These are phyloP conservation scores for Candida morakotiae DNA, from an alignment of 805 yeast species.

Conservation along the genomic window DNA sequence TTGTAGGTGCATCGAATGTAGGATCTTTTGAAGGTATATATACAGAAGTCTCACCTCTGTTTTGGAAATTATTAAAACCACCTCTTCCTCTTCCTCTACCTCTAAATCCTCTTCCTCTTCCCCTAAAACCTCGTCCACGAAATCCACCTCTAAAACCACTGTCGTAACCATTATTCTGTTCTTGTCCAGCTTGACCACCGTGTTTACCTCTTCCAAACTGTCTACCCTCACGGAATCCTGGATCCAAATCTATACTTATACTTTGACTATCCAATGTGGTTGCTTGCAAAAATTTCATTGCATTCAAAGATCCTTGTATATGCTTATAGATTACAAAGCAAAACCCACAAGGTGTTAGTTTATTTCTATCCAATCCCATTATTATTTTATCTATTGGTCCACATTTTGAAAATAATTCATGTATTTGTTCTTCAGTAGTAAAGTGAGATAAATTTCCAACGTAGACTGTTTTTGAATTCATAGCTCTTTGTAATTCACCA, in stretches of 20 bases:
- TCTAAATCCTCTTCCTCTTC: slow-evolving; percentile 38
- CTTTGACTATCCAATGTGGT: slow-evolving; percentile 81
- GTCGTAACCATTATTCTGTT: slow-evolving; percentile 22
- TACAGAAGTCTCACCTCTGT: slow-evolving; percentile 11
- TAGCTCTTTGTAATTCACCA: slow-evolving; percentile 61
- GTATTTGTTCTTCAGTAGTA: slow-evolving; percentile 93
- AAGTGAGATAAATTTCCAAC: slow-evolving; percentile 88
- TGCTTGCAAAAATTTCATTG: slow-evolving; percentile 76
- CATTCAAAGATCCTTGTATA: slow-evolving; percentile 70
- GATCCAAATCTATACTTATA: slow-evolving; percentile 87
- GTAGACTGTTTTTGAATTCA: slow-evolving; percentile 72
- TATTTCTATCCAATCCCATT: slow-evolving; percentile 92
- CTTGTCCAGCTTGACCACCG: slow-evolving; percentile 91
- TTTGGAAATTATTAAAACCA: slow-evolving; percentile 22
- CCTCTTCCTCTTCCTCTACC: slow-evolving; percentile 33
- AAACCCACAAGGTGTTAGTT: slow-evolving; percentile 94
- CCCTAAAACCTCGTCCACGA: slow-evolving; percentile 37
- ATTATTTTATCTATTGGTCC: slow-evolving; percentile 77
- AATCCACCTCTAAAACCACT: slow-evolving; percentile 39
- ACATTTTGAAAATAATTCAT: slow-evolving; percentile 78
- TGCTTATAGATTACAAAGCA: slow-evolving; percentile 80
- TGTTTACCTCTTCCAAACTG: slow-evolving; percentile 91
- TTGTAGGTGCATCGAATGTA: slow-evolving; percentile 12
- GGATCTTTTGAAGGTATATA: slow-evolving; percentile 22
- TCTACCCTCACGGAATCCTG: slow-evolving; percentile 93